Evolutionary conservation across 495 filamentous ascomycete genomes (phyloP).

Genomic region (Lasiosphaeria miniovina): DNA sequence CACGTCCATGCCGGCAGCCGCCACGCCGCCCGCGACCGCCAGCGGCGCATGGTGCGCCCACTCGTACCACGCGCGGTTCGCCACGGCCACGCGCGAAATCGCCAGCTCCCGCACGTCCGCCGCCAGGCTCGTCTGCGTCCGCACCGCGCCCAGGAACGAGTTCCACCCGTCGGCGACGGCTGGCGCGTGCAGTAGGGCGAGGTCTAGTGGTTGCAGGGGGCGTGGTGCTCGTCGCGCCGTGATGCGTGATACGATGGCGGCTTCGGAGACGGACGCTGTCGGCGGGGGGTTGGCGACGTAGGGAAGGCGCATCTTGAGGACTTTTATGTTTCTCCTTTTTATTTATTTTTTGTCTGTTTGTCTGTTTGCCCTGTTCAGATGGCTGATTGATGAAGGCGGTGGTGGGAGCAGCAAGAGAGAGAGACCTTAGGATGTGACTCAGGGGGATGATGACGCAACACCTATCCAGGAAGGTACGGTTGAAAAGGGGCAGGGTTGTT

Average conservation of each 20-base stretch:
- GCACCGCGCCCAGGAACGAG: slow-evolving; percentile 70
- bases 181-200: slow-evolving; percentile 69
- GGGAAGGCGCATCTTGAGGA: slow-evolving; percentile 63
- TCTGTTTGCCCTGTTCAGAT: neutral
- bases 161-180: slow-evolving; percentile 78
- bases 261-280: slow-evolving; percentile 44
- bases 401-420: too few species aligned
- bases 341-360: neutral
- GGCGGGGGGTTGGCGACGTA: slow-evolving; percentile 61
- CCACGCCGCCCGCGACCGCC: slow-evolving; percentile 45
- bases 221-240: slow-evolving; percentile 60
- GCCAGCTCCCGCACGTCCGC: slow-evolving; percentile 65
- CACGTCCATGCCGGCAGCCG: slow-evolving; percentile 45
- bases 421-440: too few species aligned
- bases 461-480: too few species aligned
- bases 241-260: slow-evolving; percentile 59
- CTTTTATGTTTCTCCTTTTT: too few species aligned
- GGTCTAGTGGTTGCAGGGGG: slow-evolving; percentile 67
- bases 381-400: neutral
- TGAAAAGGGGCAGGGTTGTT: too few species aligned
- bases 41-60: slow-evolving; percentile 75
- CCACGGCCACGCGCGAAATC: slow-evolving; percentile 70
- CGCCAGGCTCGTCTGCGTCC: slow-evolving; percentile 59
- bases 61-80: slow-evolving; percentile 74
- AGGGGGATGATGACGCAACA: too few species aligned